Conservation (phyloP, 768 basidiomycete genomes). For the Suillus sp. region DNA sequence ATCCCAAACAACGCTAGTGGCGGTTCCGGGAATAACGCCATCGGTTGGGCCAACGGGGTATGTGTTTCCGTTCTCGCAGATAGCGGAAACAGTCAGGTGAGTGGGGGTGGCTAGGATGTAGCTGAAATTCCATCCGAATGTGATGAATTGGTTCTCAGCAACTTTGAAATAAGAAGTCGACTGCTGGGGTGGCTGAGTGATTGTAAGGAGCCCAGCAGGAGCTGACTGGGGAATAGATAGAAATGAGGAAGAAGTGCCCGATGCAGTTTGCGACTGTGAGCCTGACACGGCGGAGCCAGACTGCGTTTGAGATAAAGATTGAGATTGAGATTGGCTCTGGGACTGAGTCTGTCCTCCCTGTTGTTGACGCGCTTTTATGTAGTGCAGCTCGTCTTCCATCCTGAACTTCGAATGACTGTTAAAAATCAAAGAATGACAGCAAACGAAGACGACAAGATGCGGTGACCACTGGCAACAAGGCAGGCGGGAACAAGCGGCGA, state of each 20-base stretch:
- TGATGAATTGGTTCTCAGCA: slow-evolving; percentile 68
- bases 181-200: slow-evolving; percentile 82
- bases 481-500: slow-evolving; percentile 5
- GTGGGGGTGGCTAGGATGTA: slow-evolving; percentile 69
- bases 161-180: slow-evolving; percentile 90
- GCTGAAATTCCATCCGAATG: slow-evolving; percentile 92
- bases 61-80: slow-evolving; percentile 85
- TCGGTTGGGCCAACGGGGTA: slow-evolving; percentile 84
- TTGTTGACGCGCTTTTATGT: slow-evolving; percentile 11
- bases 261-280: slow-evolving; percentile 13
- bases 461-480: slow-evolving; percentile 12
- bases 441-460: background rate
- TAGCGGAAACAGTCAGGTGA: slow-evolving; percentile 76
- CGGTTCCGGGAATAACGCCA: slow-evolving; percentile 69
- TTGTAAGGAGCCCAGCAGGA: slow-evolving; percentile 64
- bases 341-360: slow-evolving; percentile 8
- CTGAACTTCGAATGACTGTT: slow-evolving; percentile 1
- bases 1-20: slow-evolving; percentile 80
- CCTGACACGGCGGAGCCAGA: slow-evolving; percentile 12
- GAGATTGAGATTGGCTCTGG: slow-evolving; percentile 15
- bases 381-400: background rate
- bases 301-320: slow-evolving; percentile 15
- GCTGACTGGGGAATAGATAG: slow-evolving; percentile 50
- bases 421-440: slow-evolving; percentile 6
- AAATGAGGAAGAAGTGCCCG: slow-evolving; percentile 13